Conservation (phyloP, 495 filamentous ascomycete genomes). For the Lasiosphaeris hirsuta region DNA sequence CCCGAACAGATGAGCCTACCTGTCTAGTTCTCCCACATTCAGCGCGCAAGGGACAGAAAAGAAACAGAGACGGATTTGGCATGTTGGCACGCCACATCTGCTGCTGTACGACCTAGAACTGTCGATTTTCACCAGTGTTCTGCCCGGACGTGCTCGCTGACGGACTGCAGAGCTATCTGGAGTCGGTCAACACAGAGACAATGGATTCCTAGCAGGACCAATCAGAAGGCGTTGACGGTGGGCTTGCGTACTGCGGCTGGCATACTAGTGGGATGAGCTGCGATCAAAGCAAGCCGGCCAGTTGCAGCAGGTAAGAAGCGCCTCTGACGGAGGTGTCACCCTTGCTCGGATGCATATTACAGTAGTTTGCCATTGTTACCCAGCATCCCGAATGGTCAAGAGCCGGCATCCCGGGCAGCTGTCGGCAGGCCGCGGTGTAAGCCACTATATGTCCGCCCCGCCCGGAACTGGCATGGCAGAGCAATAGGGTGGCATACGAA, state of each 20-base stretch:
- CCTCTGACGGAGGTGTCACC: background rate
- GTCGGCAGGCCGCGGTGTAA: background rate
- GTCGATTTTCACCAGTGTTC: background rate
- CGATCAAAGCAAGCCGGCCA: background rate
- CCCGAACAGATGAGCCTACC: background rate
- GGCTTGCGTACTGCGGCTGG: slow-evolving; percentile 8
- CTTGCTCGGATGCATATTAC: no score
- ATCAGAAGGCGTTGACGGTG: background rate
- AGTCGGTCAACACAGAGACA: slow-evolving; percentile 6
- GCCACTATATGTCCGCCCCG: slow-evolving; percentile 6
- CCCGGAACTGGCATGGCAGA: slow-evolving; percentile 4
- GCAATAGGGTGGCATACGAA: background rate
- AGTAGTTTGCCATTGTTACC: background rate
- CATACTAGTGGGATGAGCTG: background rate
- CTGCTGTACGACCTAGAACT: slow-evolving; percentile 17
- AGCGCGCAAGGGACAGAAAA: background rate
- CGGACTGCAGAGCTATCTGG: background rate
- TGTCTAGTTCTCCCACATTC: background rate
- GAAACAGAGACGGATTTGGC: slow-evolving; percentile 6
- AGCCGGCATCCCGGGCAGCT: no score
- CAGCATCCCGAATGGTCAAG: background rate
- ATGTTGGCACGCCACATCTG: slow-evolving; percentile 16
- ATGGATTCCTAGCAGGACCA: slow-evolving; percentile 9
- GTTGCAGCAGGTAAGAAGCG: background rate
- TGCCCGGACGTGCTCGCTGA: background rate